Evolutionary conservation across 2,329 filamentous ascomycete genomes (phyloP), one percentile per base, ranked within the genome.

Genomic region (Aspergillus sp.): DNA sequence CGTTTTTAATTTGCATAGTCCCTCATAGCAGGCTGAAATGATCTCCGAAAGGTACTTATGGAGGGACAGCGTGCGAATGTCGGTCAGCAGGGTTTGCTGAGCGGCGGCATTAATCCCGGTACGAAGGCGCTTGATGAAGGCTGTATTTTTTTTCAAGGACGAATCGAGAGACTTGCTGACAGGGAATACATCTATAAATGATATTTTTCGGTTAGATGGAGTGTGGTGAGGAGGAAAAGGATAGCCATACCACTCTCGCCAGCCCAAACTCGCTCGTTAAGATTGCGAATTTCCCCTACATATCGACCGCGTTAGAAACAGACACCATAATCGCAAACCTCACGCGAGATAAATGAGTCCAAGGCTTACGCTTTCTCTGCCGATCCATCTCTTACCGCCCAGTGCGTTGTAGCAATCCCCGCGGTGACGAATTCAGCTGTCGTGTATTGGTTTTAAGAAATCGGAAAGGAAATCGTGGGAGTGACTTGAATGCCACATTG

Each of bases 1-100:
- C 1, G 89, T 88, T 77, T 97, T 97, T 69, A 98, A 85, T 74
- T 89, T 93, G 78, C 90, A 96, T 6, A 98, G 84, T 8, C 93
- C 93, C 76, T 98, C 93, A 73, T 93, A 96, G 79, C 91, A 96
- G 60, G 93, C 93, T 21, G 93, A 93, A 68, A 97, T 92, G 66
- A 98, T 96, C 77, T 98, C 93, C 66, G 93, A 97, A 15, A 98
- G 86, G 76, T 98, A 98, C 74, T 96, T 97, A 82, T 93, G 91
- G 51, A 98, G 84, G 66, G 93, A 97, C 27, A 98, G 83, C 24
- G 91, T 90, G 68, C 90, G 88, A 68, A 96, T 93, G 72, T 98
- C 93, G 73, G 93, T 87, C 48, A 96, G 79, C 76, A 98, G 96
- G 58, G 91, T 95, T 64, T 85, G 81, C 55, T 93, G 86, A 55